Conservation (phyloP, 2,329 filamentous ascomycete species). For the Daldinia eschscholtzii region DNA sequence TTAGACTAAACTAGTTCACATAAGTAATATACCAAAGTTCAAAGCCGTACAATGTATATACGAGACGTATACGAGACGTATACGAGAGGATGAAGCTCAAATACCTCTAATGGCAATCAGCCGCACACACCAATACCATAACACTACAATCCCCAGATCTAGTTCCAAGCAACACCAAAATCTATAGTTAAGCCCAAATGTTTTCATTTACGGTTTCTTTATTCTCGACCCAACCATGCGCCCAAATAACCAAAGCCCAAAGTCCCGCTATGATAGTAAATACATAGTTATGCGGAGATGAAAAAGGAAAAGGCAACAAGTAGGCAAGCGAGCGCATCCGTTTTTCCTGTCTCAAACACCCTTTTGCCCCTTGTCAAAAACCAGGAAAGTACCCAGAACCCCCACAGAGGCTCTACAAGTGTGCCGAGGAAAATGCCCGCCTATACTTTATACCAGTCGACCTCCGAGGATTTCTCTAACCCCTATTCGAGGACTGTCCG, state of each 20-base stretch:
- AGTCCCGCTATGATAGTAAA: constrained; percentile 28
- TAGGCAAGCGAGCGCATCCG: constrained; percentile 15
- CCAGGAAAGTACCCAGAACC: neutral
- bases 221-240: neutral
- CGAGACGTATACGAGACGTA: too few relatives aligned
- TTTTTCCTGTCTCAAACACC: constrained; percentile 9
- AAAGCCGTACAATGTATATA: too few relatives aligned
- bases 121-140: too few relatives aligned
- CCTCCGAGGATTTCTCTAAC: constrained; percentile 22
- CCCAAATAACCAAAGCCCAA: constrained; percentile 9
- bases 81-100: too few relatives aligned
- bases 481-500: constrained; percentile 28
- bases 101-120: too few relatives aligned
- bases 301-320: neutral
- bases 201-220: constrained; percentile 8
- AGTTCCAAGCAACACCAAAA: neutral
- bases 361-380: neutral
- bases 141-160: neutral
- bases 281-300: constrained; percentile 7
- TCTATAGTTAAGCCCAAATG: neutral
- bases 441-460: constrained; percentile 19
- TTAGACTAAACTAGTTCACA: too few relatives aligned
- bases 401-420: constrained; percentile 8
- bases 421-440: constrained; percentile 30
- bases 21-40: too few relatives aligned